Evolutionary conservation across 1,284 basidiomycete genomes (phyloP), one percentile per base, ranked within the genome.

Genomic region (Malassezia arunalokei): DNA sequence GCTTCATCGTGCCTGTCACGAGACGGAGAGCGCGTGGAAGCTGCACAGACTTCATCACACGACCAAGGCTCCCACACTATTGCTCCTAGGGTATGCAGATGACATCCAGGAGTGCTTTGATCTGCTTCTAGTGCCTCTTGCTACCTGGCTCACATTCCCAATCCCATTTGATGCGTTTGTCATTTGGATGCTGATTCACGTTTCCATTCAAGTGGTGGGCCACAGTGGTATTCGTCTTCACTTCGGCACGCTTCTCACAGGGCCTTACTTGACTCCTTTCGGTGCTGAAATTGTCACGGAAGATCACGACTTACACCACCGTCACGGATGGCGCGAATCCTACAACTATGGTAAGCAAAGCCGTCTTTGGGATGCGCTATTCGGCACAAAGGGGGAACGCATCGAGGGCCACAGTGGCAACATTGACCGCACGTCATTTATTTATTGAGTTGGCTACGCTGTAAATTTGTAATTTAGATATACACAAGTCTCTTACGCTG

Each of bases 291-390:
- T 74, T 20, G 54, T 57, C 28, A 28, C 68, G 0, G 72, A 74
- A 44, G 71, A 74, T 41, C 68, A 73, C 46, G 70, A 73, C 41
- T 50, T 72, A n/a, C 72, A 74, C 45, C 72, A 73, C 46, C 50
- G 69, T 14, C 54, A 59, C 12, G 71, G 72, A 0, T 69, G 56
- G 68, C 65, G 49, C 33, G 57, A 53, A 53, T 53, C 47, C 5
- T 55, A 56, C 17, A 66, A 67, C 49, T 71, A 66, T 47, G 71
- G 68, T 8, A 71, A 73, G 35, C 68, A 74, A 51, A 64, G 65
- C 0, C 43, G 63, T 2, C 17, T 72, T 8, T 73, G 67, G 66
- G 70, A 72, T 45, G 43, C 42, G 8, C 30, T 72, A n/a, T 73
- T 71, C 31, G 65, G 65, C 1, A 70, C 68, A 0, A 60, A 47